Percentiles rank a stretch among this genome's conserved stretches.
phyloP scores from a whole-genome alignment of 2,329 filamentous ascomycete species.

The Diaporthe capsici region DNA sequence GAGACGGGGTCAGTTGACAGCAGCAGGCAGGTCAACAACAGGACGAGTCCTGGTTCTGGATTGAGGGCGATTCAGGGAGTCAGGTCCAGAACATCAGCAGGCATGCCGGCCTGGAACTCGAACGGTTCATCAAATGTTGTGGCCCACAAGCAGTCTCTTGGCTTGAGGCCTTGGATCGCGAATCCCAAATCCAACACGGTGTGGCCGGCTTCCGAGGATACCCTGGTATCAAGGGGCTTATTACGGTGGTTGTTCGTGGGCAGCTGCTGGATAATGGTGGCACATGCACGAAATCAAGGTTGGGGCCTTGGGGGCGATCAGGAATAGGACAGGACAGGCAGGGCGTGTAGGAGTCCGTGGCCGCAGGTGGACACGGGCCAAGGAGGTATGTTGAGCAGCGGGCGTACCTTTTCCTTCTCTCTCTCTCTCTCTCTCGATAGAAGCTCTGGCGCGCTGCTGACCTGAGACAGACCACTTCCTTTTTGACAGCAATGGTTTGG shows the following conservation, averaged over 20 bases:
- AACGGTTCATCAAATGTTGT: background rate
- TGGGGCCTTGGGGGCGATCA: constrained; percentile 23
- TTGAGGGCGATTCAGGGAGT: background rate
- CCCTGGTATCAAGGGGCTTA: constrained; percentile 24
- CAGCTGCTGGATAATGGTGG: constrained; percentile 15
- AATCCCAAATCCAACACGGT: constrained; percentile 18
- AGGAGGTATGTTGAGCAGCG: constrained; percentile 22
- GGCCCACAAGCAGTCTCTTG: constrained; percentile 13
- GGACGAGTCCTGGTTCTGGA: constrained; percentile 9
- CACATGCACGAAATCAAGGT: constrained; percentile 30
- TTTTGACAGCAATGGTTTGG: constrained; percentile 33
- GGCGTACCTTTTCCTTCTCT: constrained; percentile 31
- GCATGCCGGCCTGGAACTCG: constrained; percentile 5
- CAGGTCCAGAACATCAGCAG: constrained; percentile 2
- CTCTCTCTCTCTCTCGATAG: background rate
- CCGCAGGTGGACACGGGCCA: constrained; percentile 3
- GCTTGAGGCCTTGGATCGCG: constrained; percentile 12
- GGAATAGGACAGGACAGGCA: constrained; percentile 17
- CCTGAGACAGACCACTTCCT: constrained; percentile 40
- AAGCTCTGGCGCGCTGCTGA: constrained; percentile 27
- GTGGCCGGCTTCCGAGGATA: constrained; percentile 13
- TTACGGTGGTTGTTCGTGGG: constrained; percentile 5
- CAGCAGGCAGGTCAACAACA: background rate
- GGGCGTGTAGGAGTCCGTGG: background rate
- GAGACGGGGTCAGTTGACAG: constrained; percentile 12